Conservation (phyloP, 495 filamentous ascomycete genomes). For the Usnea hakonensis region DNA sequence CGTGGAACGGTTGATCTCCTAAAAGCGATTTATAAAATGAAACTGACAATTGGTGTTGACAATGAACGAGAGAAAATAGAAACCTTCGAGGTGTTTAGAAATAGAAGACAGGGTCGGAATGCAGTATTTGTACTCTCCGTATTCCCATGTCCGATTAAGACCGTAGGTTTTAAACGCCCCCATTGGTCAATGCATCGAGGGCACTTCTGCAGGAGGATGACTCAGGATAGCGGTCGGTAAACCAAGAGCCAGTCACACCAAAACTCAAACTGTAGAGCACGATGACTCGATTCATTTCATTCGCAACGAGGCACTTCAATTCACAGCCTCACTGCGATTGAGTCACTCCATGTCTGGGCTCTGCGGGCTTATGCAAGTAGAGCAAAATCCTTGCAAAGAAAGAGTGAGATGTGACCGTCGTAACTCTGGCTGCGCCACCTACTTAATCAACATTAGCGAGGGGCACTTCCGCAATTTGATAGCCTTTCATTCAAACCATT, state of each 20-base stretch:
- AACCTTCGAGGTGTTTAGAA: background rate
- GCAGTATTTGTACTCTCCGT: slow-evolving; percentile 7
- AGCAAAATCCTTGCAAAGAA: too few relatives aligned
- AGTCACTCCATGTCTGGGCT: too few relatives aligned
- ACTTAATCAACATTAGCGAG: too few relatives aligned
- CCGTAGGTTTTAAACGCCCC: background rate
- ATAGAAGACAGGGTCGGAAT: slow-evolving; percentile 4
- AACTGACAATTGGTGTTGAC: slow-evolving; percentile 4
- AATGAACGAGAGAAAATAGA: background rate
- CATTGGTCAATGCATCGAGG: background rate
- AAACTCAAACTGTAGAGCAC: background rate
- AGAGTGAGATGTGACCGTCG: too few relatives aligned
- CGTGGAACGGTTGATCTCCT: background rate
- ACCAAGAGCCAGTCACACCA: background rate
- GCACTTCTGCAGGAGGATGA: background rate
- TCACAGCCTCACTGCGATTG: too few relatives aligned
- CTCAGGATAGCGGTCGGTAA: background rate
- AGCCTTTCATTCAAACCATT: too few relatives aligned
- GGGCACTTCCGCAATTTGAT: too few relatives aligned
- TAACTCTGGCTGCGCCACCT: too few relatives aligned
- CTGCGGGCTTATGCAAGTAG: too few relatives aligned
- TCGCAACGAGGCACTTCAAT: background rate
- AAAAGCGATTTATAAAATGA: slow-evolving; percentile 1
- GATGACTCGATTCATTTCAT: slow-evolving; percentile 5
- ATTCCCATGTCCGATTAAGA: background rate